These are phyloP conservation scores for Chrysanthemum seticuspe DNA, from an alignment of 129 eudicot species.

Conservation along the genomic window DNA sequence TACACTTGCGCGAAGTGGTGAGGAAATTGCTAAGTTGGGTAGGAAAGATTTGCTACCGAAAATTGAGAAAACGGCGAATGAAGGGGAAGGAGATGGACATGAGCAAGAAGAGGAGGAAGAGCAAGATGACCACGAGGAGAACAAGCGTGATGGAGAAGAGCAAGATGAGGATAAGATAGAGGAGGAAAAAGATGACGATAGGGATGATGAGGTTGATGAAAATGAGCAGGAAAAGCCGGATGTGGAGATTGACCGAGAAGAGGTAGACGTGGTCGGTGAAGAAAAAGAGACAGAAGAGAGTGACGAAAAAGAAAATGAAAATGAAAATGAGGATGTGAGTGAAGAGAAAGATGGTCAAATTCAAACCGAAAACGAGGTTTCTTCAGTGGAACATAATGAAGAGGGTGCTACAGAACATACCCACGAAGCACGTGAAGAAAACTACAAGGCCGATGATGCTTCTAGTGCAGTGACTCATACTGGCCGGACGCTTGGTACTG, in stretches of 20 bases:
- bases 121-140: slow-evolving; percentile 37
- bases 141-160: slow-evolving; percentile 40
- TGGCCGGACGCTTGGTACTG: slow-evolving; percentile 28
- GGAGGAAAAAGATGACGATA: slow-evolving; percentile 38
- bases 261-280: slow-evolving; percentile 37
- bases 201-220: slow-evolving; percentile 50
- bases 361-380: slow-evolving; percentile 31
- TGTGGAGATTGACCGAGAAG: slow-evolving; percentile 44
- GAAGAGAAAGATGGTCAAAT: slow-evolving; percentile 32
- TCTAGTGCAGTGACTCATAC: slow-evolving; percentile 90
- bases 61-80: slow-evolving; percentile 34
- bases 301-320: slow-evolving; percentile 24
- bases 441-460: slow-evolving; percentile 95
- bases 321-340: not conserved
- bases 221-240: slow-evolving; percentile 46
- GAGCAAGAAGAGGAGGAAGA: slow-evolving; percentile 49
- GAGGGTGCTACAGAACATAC: slow-evolving; percentile 35
- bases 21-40: slow-evolving; percentile 51
- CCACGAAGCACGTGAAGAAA: slow-evolving; percentile 79
- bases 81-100: slow-evolving; percentile 32
- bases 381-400: slow-evolving; percentile 46
- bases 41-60: slow-evolving; percentile 64
- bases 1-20: slow-evolving; percentile 8
- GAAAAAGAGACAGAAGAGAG: slow-evolving; percentile 45
- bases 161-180: slow-evolving; percentile 38